These are phyloP conservation scores for Flammula alnicola DNA, from an alignment of 1,284 basidiomycete genomes.

Conservation along the genomic window DNA sequence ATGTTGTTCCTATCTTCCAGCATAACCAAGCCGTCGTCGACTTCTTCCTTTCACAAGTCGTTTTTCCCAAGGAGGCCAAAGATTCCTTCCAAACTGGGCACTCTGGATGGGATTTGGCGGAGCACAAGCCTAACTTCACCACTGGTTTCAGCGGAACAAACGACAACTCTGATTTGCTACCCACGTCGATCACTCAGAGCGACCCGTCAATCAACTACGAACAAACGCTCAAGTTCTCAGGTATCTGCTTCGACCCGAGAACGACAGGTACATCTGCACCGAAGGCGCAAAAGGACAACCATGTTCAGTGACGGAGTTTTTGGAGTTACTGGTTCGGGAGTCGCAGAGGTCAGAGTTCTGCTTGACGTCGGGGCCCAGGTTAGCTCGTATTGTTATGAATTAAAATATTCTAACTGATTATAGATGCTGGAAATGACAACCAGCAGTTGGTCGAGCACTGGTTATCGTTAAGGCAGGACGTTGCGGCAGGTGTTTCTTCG, in stretches of 20 bases:
- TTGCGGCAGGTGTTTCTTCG: conserved; percentile 54
- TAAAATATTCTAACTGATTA: neutral
- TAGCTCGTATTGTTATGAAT: conserved; percentile 1
- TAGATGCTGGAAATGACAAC: conserved; percentile 50
- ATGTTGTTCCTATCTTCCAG: conserved; percentile 41
- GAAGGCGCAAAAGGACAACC: conserved; percentile 25
- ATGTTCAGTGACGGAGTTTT: conserved; percentile 35
- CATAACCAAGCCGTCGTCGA: conserved; percentile 47
- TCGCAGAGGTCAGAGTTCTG: conserved; percentile 47
- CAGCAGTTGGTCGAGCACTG: conserved; percentile 43
- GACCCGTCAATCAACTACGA: conserved; percentile 47
- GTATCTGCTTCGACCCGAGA: conserved; percentile 49
- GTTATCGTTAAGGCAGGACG: conserved; percentile 37
- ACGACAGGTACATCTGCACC: conserved; percentile 41
- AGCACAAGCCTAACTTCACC: conserved; percentile 35
- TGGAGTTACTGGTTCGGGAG: conserved; percentile 39
- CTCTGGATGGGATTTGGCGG: conserved; percentile 58
- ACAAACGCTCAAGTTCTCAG: conserved; percentile 56
- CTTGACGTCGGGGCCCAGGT: conserved; percentile 64
- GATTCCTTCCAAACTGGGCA: conserved; percentile 50
- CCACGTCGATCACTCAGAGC: conserved; percentile 47
- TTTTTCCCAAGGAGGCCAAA: conserved; percentile 54
- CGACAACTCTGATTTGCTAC: conserved; percentile 53
- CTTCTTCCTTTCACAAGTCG: conserved; percentile 52
- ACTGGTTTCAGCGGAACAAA: conserved; percentile 67